Percentiles rank a stretch among this genome's conserved stretches.
Evolutionary conservation across 2,329 filamentous ascomycete species (phyloP).

Genomic region (Ophiocordyceps australis): DNA sequence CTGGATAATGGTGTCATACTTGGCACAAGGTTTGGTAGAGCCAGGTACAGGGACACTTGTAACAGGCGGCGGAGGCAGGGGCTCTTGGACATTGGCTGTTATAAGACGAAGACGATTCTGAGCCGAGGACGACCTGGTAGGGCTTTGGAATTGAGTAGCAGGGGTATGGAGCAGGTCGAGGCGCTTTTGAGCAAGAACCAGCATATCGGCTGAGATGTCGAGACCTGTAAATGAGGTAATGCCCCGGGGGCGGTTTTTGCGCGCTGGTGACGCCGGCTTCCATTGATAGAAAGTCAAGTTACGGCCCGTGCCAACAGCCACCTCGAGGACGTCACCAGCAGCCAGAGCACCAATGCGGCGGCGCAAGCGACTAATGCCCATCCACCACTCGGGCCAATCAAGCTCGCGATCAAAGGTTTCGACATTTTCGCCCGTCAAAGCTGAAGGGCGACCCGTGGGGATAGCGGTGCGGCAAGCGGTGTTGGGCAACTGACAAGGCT

Average conservation of each 20-base stretch:
- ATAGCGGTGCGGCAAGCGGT: conserved; percentile 13
- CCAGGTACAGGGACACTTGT: no score
- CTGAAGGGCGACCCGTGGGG: conserved; percentile 29
- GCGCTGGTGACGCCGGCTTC: conserved; percentile 14
- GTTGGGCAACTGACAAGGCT: conserved; percentile 5
- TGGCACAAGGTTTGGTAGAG: conserved; percentile 13
- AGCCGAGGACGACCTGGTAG: conserved; percentile 18
- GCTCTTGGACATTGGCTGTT: conserved; percentile 25
- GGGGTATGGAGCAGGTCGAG: conserved; percentile 25
- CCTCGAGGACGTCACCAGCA: conserved; percentile 39
- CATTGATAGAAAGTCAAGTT: conserved; percentile 43
- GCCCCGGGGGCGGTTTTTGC: conserved; percentile 5
- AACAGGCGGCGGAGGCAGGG: conserved; percentile 20
- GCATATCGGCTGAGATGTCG: conserved; percentile 42
- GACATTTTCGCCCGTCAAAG: conserved; percentile 26
- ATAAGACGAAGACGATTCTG: conserved; percentile 25
- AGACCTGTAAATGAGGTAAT: conserved; percentile 41
- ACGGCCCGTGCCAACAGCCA: conserved; percentile 43
- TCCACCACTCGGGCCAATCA: conserved; percentile 35
- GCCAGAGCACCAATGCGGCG: conserved; percentile 26
- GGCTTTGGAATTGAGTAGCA: conserved; percentile 12
- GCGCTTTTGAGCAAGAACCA: conserved; percentile 35
- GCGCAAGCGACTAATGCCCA: conserved; percentile 34
- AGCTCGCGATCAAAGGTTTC: conserved; percentile 39
- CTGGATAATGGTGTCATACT: conserved; percentile 45